Base-by-base conservation (phyloP, 139 green algal species). In the Micractinium conductrix region DNA sequence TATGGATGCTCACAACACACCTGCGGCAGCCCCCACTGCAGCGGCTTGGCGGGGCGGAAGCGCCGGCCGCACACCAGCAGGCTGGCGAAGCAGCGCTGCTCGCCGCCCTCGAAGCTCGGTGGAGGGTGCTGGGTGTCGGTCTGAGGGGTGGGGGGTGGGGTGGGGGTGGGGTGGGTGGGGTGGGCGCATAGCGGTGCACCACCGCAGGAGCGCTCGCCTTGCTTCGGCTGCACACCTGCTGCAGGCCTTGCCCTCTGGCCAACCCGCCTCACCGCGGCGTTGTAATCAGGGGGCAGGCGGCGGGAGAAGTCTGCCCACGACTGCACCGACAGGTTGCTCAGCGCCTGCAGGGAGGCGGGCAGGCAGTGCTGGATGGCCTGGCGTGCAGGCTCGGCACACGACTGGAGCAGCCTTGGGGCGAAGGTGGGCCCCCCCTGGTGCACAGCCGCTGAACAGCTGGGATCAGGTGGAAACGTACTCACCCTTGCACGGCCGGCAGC, bases 291-390 rank as follows among this genome's bases (percentile, higher is more conserved):
- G 48, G 74, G 74, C 74, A 80, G 74, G n/a, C 74, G n/a, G 19
- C 45, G 24, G n/a, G n/a, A 68, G 48, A 80, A 80, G 74, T 80
- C 74, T 22, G 74, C 74, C 74, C 74, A 80, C n/a, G 28, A 68
- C 44, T 45, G 33, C 33, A 80, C 74, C 16, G 74, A 44, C 45
- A 80, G 12, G 43, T 80, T 38, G 44, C 24, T 68, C 24, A 80
- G 45, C n/a, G 30, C 43, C 28, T 45, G 74, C 45, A 80, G 74
- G 48, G 67, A 33, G 48, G 67, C 48, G 12, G 45, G 48, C 74
- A 68, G 48, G 17, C n/a, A 48, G 48, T 43, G n/a, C 19, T 45
- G 67, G n/a, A 80, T 35, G 74, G 40, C 74, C 17, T 68, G 45
- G 45, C 74, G n/a, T n/a, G n/a, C n/a, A n/a, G n/a, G n/a, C n/a